Evolutionary conservation across 257 asterid genomes (phyloP).

Genomic region (Nyctanthes arbortristis): DNA sequence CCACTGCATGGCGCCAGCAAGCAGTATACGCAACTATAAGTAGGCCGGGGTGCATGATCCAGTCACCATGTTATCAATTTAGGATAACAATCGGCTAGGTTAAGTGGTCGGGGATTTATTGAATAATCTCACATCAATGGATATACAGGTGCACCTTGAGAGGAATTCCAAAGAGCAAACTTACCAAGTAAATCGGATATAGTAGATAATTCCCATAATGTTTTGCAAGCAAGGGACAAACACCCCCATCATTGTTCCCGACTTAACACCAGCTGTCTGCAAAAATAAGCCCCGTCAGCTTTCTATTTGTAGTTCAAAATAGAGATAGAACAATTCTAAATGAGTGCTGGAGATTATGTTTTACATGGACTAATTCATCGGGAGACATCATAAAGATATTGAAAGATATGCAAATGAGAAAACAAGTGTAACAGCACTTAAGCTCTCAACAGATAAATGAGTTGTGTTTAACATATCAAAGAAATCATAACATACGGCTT

Average conservation of each 20-base stretch:
- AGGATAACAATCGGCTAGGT: neutral
- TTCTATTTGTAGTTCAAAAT: too few relatives aligned
- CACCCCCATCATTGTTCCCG: conserved; percentile 98
- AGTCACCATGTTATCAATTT: neutral
- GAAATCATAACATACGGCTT: neutral
- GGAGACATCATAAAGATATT: neutral
- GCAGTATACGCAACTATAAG: neutral
- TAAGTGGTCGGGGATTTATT: neutral
- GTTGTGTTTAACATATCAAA: neutral
- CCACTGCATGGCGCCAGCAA: neutral
- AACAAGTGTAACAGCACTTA: neutral
- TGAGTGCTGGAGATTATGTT: too few relatives aligned
- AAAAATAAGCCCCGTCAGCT: too few relatives aligned
- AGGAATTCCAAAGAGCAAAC: conserved; percentile 20
- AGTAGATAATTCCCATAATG: conserved; percentile 94
- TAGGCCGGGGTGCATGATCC: neutral
- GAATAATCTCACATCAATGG: neutral
- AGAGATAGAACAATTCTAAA: too few relatives aligned
- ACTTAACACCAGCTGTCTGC: conserved; percentile 69
- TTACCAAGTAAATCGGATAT: conserved; percentile 94
- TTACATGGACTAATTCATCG: too few relatives aligned
- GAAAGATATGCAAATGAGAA: neutral
- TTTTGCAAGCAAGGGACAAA: conserved; percentile 96
- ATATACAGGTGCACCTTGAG: neutral
- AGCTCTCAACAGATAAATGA: neutral